A percentile compares a stretch with the other conserved stretches of the same genome.
These are phyloP conservation scores for Saksenaea oblongispora DNA, from an alignment of 371 early-diverging fungal species.

Conservation along the genomic window DNA sequence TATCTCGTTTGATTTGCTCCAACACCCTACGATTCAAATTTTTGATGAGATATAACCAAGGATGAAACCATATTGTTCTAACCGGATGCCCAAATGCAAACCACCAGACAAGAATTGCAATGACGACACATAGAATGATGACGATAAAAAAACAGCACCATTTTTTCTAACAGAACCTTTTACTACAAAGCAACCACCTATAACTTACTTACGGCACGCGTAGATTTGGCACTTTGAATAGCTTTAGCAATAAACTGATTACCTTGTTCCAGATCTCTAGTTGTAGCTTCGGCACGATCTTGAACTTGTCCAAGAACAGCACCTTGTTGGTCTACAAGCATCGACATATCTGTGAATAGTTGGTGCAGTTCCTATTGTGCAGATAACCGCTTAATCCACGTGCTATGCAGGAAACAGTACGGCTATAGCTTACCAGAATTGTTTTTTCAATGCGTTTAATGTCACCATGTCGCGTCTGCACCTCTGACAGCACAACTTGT, in stretches of 20 bases:
- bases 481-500: slow-evolving; percentile 70
- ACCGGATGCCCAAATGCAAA: slow-evolving; percentile 30
- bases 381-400: slow-evolving; percentile 6
- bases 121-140: slow-evolving; percentile 45
- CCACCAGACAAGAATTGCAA: slow-evolving; percentile 46
- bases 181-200: background rate
- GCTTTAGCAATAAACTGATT: slow-evolving; percentile 64
- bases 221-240: slow-evolving; percentile 60
- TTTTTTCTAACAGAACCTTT: slow-evolving; percentile 42
- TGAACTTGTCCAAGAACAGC: slow-evolving; percentile 70
- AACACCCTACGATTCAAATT: slow-evolving; percentile 14
- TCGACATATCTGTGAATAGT: slow-evolving; percentile 79
- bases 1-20: slow-evolving; percentile 9
- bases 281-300: slow-evolving; percentile 58
- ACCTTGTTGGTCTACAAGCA: slow-evolving; percentile 78
- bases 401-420: background rate
- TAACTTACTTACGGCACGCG: slow-evolving; percentile 55
- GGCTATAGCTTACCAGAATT: slow-evolving; percentile 53
- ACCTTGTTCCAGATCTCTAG: slow-evolving; percentile 65
- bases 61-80: background rate
- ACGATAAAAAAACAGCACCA: slow-evolving; percentile 51
- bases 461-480: slow-evolving; percentile 79
- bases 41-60: background rate
- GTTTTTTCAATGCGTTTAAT: slow-evolving; percentile 80
- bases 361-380: slow-evolving; percentile 70